Base-by-base conservation (phyloP, 495 filamentous ascomycete species). In the Pyrenopolyporus hunteri region DNA sequence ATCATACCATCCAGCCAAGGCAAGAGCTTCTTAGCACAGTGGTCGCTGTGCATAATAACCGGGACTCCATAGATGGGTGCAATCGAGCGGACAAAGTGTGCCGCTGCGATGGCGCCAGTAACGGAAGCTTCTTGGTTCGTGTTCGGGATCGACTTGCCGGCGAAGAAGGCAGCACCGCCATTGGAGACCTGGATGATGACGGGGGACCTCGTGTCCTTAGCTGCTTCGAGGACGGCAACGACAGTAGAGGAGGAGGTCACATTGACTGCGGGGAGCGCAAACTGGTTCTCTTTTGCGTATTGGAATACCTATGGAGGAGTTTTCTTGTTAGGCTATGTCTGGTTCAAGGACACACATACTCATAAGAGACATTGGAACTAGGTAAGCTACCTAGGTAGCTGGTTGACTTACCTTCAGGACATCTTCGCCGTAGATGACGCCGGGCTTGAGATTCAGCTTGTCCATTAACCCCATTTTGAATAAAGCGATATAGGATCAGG, bases 1-100 rank as follows among this genome's bases (percentile, higher is more conserved):
- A 98, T 76, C 87, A 98, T 93, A 67, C 94, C 94, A 73, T 98
- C 94, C 67, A 98, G 79, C 94, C 95, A 97, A 36, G 92, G 91
- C 11, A 94, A 84, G 43, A 95, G 87, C 84, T 95, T 94, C 87
- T 90, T 70, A 73, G 91, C 91, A 74, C 91, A 96, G 80, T 95
- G 91, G 51, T 96, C 91, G 67, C 89, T 94, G 85, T 95, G 90
- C 51, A 96, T 85, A 54, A 98, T 79, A 52, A 96, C 94, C 54
- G 94, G 94, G 51, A 98, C 82, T 62, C 87, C 92, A 77, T 98
- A 98, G 55, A 83, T 60, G 20, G 93, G 89, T 29, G 94, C 92
- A 70, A 99, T 75, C 60, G 88, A 78, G 59, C 94, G 90, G 82
- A 98, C 90, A 83, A 90, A 98, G 82, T 96, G 89, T 59, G 95